Evolutionary conservation across 129 eudicot species (phyloP), one percentile per base, ranked within the genome.

Genomic region (Lactuca sativa): DNA sequence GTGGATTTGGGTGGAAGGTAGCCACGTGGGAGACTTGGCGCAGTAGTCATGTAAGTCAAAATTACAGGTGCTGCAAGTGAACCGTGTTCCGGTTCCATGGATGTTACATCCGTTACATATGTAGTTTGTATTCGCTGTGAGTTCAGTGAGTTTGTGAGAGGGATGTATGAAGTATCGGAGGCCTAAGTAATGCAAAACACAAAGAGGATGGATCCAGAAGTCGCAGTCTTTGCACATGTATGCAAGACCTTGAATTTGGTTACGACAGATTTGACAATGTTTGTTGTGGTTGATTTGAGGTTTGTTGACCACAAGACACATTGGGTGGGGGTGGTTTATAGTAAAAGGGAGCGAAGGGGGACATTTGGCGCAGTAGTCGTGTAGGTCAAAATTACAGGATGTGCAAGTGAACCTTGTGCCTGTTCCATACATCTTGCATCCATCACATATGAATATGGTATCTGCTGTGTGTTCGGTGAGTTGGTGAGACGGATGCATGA

Each of bases 1-100:
- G 66, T 70, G 66, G 32, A 6, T 7, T 3, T 53, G 21, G 9
- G 74, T 70, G 43, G 56, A 40, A 15, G 41, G 56, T 31, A 56
- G 5, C 74, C 74, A 56, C 0, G 54, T 70, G 41, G 74, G 74
- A 57, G 65, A 56, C 55, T 40, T 56, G 15, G 74, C 64, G n/a
- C 74, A 69, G 10, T 69, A 69, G 3, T 40, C 64, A 15, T 69
- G 74, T 6, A 69, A 69, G 74, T 56, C 56, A 21, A 56, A 69
- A 9, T 56, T 69, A n/a, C 74, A 69, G 11, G n/a, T 69, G 74
- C 55, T 69, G 74, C 74, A 69, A 13, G 64, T 69, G 74, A 56
- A 69, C 40, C 64, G 41, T 56, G 65, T 25, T 30, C 74, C 64
- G 8, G 55, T 36, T 69, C 73, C 64, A 11, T 13, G 1, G 41